phyloP scores from a whole-genome alignment of 2,329 filamentous ascomycete species.

The Ciborinia camelliae region DNA sequence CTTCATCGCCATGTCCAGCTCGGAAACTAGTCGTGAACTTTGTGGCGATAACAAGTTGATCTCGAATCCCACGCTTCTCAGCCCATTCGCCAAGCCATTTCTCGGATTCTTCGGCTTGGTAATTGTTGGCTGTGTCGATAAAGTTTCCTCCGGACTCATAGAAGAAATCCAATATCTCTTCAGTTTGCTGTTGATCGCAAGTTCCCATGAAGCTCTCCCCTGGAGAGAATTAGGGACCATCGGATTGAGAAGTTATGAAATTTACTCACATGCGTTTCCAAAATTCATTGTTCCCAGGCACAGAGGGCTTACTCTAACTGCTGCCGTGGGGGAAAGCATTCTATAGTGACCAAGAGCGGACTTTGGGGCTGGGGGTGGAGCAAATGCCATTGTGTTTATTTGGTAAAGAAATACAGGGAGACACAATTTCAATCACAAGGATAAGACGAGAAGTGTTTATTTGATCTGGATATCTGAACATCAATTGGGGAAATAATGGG shows the following conservation, averaged over 20 bases:
- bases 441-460: neutral
- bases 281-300: slow-evolving; percentile 65
- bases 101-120: slow-evolving; percentile 59
- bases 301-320: slow-evolving; percentile 64
- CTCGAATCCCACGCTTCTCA: slow-evolving; percentile 58
- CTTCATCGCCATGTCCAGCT: slow-evolving; percentile 31
- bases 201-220: slow-evolving; percentile 58
- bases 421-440: neutral
- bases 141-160: slow-evolving; percentile 61
- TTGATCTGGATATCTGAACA: neutral
- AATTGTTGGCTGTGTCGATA: slow-evolving; percentile 67
- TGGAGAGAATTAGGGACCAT: neutral
- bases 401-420: neutral
- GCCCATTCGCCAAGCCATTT: slow-evolving; percentile 70
- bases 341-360: slow-evolving; percentile 63
- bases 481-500: neutral
- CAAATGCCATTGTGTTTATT: slow-evolving; percentile 26
- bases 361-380: slow-evolving; percentile 41
- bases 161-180: slow-evolving; percentile 53
- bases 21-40: slow-evolving; percentile 46
- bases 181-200: slow-evolving; percentile 13
- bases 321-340: slow-evolving; percentile 62
- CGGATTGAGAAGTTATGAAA: too few relatives aligned
- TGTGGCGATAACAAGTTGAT: slow-evolving; percentile 64
- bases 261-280: slow-evolving; percentile 49